These are phyloP conservation scores for Yamadazyma sp. DNA, from an alignment of 1,139 yeast species.

Conservation along the genomic window DNA sequence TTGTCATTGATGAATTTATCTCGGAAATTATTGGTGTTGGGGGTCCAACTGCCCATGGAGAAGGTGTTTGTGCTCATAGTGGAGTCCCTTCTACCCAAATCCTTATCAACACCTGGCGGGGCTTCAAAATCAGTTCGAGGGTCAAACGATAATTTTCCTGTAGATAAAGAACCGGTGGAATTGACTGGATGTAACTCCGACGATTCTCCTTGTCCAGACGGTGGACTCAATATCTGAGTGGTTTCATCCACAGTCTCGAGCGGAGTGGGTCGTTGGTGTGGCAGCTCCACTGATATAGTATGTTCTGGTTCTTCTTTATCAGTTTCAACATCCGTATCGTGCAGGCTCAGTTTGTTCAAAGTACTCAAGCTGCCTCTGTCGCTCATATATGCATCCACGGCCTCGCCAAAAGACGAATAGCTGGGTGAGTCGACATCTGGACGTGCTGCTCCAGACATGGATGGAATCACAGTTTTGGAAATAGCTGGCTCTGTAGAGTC, in stretches of 20 bases:
- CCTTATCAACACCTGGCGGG: conserved; percentile 12
- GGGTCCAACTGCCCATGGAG: conserved; percentile 54
- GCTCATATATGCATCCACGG: conserved; percentile 20
- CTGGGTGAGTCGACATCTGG: conserved; percentile 13
- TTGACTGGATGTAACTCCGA: conserved; percentile 25
- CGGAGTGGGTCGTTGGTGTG: not conserved
- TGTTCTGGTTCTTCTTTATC: conserved; percentile 1
- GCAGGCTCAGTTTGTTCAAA: conserved; percentile 14
- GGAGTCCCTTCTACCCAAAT: conserved; percentile 29
- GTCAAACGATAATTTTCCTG: conserved; percentile 34
- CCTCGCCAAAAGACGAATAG: conserved; percentile 16
- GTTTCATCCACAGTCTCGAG: not conserved
- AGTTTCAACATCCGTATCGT: conserved; percentile 11
- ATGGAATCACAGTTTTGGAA: not conserved
- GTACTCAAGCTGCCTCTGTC: conserved; percentile 12
- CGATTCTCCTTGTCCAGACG: not conserved
- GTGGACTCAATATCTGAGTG: conserved; percentile 1
- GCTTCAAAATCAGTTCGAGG: conserved; percentile 11
- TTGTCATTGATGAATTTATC: conserved; percentile 52
- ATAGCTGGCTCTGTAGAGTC: not conserved
- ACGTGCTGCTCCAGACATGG: conserved; percentile 7
- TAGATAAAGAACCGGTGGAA: conserved; percentile 41
- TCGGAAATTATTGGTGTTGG: conserved; percentile 49
- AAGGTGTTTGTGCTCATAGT: conserved; percentile 40
- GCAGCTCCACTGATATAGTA: not conserved